Evolutionary conservation across 2,329 filamentous ascomycete species (phyloP), one percentile per base, ranked within the genome.

Genomic region (Scedosporium aurantiacum): DNA sequence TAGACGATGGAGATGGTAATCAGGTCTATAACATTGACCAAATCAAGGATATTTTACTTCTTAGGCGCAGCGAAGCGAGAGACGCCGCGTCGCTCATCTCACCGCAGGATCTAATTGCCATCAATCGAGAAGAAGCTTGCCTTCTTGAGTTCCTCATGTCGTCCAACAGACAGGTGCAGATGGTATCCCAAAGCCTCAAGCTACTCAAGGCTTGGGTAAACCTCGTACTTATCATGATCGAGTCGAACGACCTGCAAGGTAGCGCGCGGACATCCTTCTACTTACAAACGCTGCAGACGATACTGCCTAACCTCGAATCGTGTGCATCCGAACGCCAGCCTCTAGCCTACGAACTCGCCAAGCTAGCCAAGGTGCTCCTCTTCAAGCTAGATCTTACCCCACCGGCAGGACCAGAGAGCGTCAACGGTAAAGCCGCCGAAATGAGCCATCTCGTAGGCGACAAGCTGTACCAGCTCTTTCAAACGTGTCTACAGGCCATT

Each of bases 401-500:
- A 21, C 16, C 58, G 2, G 23, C 58, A 16, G 63, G 72, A 1
- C 67, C 67, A n/a, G 64, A 64, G 7, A 69, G 71, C 12, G 78
- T 83, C 64, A 75, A 75, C 47, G 37, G 60, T 69, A 77, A 56
- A 8, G 76, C 73, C 63, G 71, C 73, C 58, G 75, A 76, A 3
- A 77, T 82, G 61, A 82, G 87, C 41, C 90, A 91, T 70, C 80
- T 93, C 27, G 85, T 94, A 40, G 89, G 91, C 70, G 93, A 97
- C 71, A 90, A 94, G 69, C 80, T 97, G 0, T 92, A 91, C 70
- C 89, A 96, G 69, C 82, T 97, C 3, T 97, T 99, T 79, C 89
- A 96, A 64, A 84, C 91, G 45, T 92, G 90, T 64, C 79, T 97
- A 14, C 83, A 87, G 67, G 90, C 91, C 4, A 88, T 96, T 61